Conservation (phyloP, 2,329 filamentous ascomycete genomes). For the Xylariales sp. region DNA sequence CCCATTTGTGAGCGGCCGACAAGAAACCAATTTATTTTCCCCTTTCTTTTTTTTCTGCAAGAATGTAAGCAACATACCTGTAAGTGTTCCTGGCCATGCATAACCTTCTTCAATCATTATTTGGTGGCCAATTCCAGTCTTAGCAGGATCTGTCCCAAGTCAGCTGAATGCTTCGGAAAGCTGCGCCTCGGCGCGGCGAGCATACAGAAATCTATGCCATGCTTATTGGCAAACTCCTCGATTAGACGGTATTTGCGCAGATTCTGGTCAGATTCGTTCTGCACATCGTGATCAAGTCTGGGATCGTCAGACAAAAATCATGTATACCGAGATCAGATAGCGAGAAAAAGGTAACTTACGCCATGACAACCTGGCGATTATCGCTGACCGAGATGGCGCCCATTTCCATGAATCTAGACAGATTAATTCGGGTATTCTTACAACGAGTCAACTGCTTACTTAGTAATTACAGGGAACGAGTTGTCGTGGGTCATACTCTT, state of each 20-base stretch:
- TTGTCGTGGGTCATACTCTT: neutral
- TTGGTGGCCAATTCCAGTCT: slow-evolving; percentile 83
- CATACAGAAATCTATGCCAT: neutral
- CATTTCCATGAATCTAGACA: neutral
- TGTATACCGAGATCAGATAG: too few relatives aligned
- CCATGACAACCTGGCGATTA: neutral
- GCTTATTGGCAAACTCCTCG: neutral
- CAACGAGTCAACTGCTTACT: too few relatives aligned
- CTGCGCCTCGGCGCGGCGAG: too few relatives aligned
- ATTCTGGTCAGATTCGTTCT: neutral
- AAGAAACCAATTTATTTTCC: too few relatives aligned
- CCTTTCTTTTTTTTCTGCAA: too few relatives aligned
- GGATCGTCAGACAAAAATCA: too few relatives aligned
- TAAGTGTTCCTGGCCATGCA: slow-evolving; percentile 77
- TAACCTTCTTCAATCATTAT: slow-evolving; percentile 85
- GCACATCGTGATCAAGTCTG: neutral
- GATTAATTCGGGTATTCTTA: too few relatives aligned
- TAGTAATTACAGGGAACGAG: neutral
- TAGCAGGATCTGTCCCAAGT: too few relatives aligned
- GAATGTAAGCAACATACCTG: too few relatives aligned
- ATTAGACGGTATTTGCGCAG: neutral
- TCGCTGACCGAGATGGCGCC: neutral
- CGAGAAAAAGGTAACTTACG: too few relatives aligned
- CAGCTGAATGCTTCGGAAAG: too few relatives aligned
- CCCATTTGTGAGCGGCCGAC: too few relatives aligned